These are phyloP conservation scores for Cadophora sp. DNA, from an alignment of 2,329 filamentous ascomycete genomes.

Conservation along the genomic window DNA sequence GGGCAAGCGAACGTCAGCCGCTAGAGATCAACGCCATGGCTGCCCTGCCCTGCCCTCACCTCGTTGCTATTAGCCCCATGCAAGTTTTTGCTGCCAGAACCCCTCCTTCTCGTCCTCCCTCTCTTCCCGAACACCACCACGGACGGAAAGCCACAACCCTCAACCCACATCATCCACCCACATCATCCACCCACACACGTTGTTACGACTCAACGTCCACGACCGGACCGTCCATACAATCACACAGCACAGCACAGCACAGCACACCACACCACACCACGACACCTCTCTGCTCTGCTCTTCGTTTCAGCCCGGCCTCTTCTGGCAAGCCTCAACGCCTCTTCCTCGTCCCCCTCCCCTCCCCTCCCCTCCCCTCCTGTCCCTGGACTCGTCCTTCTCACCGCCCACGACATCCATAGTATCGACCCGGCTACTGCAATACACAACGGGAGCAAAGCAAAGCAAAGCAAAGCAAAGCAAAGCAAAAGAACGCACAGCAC, in stretches of 20 bases:
- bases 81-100: slow-evolving; percentile 5
- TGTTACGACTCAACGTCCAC: slow-evolving; percentile 3
- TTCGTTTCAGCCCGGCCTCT: slow-evolving; percentile 19
- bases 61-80: no score
- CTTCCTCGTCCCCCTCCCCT: background rate
- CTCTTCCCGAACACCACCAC: background rate
- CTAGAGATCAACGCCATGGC: slow-evolving; percentile 5
- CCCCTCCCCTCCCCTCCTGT: background rate
- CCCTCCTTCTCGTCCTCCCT: slow-evolving; percentile 5
- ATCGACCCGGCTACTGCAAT: slow-evolving; percentile 14
- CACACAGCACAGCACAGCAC: background rate
- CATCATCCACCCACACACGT: background rate
- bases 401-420: background rate
- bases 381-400: slow-evolving; percentile 1
- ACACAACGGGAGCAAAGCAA: slow-evolving; percentile 13
- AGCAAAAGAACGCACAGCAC: background rate
- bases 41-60: no score
- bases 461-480: slow-evolving; percentile 1
- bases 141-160: slow-evolving; percentile 4
- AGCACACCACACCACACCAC: background rate
- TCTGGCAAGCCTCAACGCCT: slow-evolving; percentile 15
- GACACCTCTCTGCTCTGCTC: background rate
- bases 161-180: slow-evolving; percentile 4
- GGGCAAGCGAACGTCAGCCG: slow-evolving; percentile 8
- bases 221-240: background rate